phyloP scores from a whole-genome alignment of 352 stramenopile genomes.

The Globisporangium spiculum region DNA sequence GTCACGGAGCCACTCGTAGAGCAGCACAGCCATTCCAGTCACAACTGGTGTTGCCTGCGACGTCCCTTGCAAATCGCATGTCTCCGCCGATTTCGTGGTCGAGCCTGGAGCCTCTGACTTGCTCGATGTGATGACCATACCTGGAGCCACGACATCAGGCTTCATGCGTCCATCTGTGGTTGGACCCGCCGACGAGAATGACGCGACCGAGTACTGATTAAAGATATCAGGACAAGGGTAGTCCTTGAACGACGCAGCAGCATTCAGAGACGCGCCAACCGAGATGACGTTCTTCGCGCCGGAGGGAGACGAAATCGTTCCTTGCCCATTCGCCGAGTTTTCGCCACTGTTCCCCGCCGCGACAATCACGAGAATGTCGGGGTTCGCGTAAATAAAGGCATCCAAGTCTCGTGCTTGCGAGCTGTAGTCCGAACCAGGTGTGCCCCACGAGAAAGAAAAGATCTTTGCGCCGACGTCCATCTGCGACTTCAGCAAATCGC shows the following conservation, averaged over 20 bases:
- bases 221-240: constrained; percentile 57
- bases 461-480: constrained; percentile 69
- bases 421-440: constrained; percentile 73
- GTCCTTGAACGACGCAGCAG: constrained; percentile 43
- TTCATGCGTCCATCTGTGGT: constrained; percentile 85
- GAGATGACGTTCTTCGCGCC: constrained; percentile 86
- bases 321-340: constrained; percentile 36
- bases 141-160: constrained; percentile 83
- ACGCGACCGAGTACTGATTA: constrained; percentile 73
- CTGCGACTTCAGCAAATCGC: constrained; percentile 61
- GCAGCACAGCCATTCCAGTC: constrained; percentile 68
- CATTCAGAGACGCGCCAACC: constrained; percentile 73
- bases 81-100: constrained; percentile 46
- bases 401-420: constrained; percentile 75
- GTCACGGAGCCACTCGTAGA: constrained; percentile 77
- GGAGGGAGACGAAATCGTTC: constrained; percentile 80
- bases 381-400: constrained; percentile 81
- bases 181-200: constrained; percentile 80
- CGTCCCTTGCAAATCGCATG: constrained; percentile 73
- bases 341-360: constrained; percentile 89
- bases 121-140: constrained; percentile 78
- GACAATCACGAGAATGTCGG: constrained; percentile 81
- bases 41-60: constrained; percentile 76
- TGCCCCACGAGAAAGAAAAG: constrained; percentile 86
- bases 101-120: constrained; percentile 56